These are phyloP conservation scores for Penicillium sclerotiorum DNA, from an alignment of 2,329 filamentous ascomycete species.

Conservation along the genomic window DNA sequence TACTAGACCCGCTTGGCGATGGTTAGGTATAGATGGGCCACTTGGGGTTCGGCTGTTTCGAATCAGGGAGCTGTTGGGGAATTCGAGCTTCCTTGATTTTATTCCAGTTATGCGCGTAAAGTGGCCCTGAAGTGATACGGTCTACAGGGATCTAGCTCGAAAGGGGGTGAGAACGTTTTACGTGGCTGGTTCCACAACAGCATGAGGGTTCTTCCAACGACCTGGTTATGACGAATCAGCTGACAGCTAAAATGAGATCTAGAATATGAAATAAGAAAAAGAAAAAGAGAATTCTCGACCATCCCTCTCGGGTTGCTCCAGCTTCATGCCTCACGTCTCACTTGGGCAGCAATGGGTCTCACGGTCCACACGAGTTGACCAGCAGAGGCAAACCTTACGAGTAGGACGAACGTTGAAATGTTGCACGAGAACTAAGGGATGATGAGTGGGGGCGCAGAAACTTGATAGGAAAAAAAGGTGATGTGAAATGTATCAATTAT, in stretches of 20 bases:
- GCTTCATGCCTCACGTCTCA: constrained; percentile 14
- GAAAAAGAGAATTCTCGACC: background rate
- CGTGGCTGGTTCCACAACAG: background rate
- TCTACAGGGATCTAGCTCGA: too few species aligned
- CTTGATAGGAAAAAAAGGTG: background rate
- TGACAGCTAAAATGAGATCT: background rate
- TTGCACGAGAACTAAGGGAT: constrained; percentile 16
- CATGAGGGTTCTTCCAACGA: background rate
- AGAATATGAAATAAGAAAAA: background rate
- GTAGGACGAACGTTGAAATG: constrained; percentile 14
- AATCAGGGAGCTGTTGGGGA: too few species aligned
- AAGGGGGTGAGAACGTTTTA: too few species aligned
- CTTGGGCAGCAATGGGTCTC: constrained; percentile 20
- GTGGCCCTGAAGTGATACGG: too few species aligned
- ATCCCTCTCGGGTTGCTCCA: constrained; percentile 13
- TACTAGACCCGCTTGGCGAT: too few species aligned
- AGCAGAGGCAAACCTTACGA: constrained; percentile 3
- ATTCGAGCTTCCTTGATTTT: too few species aligned
- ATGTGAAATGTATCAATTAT: constrained; percentile 11
- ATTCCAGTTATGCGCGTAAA: too few species aligned
- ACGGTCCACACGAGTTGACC: constrained; percentile 15
- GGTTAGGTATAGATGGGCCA: too few species aligned
- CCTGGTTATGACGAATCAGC: background rate
- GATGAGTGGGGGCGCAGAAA: background rate
- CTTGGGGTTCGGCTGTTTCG: too few species aligned